Percentiles rank a stretch among this genome's conserved stretches.
These are phyloP conservation scores for Kazachstania taianensis DNA, from an alignment of 805 yeast genomes.

Conservation along the genomic window DNA sequence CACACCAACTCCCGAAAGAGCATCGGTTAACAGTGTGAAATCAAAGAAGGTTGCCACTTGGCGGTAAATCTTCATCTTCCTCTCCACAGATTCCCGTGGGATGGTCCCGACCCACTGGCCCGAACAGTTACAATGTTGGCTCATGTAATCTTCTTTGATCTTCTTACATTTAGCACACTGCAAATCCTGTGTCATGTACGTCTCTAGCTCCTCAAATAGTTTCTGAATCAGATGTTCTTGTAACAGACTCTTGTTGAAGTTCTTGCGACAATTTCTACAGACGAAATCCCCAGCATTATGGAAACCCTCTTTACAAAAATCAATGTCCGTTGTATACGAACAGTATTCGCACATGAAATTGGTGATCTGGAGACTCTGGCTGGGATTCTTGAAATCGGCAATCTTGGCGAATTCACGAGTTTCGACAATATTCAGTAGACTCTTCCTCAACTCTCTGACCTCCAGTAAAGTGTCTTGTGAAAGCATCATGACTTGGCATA, in stretches of 20 bases:
- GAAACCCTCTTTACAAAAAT: constrained; percentile 62
- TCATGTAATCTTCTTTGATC: constrained; percentile 57
- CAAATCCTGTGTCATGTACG: constrained; percentile 69
- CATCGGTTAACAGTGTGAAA: constrained; percentile 39
- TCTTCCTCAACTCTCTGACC: constrained; percentile 63
- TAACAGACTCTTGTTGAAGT: constrained; percentile 54
- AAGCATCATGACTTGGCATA: constrained; percentile 63
- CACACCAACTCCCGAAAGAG: no score
- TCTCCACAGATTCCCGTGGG: constrained; percentile 34
- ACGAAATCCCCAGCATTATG: constrained; percentile 34
- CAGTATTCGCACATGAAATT: constrained; percentile 75
- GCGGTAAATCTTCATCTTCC: constrained; percentile 38
- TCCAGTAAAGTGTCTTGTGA: constrained; percentile 59
- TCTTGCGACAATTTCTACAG: constrained; percentile 57
- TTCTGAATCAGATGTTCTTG: constrained; percentile 74
- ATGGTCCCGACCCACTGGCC: constrained; percentile 69
- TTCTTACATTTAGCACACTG: constrained; percentile 68
- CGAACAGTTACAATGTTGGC: constrained; percentile 74
- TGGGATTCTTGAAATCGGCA: constrained; percentile 65
- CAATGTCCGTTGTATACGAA: constrained; percentile 62
- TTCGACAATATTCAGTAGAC: constrained; percentile 61
- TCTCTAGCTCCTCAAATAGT: constrained; percentile 43
- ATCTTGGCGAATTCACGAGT: constrained; percentile 75
- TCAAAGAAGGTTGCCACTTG: constrained; percentile 54
- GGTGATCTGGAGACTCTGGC: constrained; percentile 54